Conservation (phyloP, 2,329 filamentous ascomycete species). For the Penicillium sp. region DNA sequence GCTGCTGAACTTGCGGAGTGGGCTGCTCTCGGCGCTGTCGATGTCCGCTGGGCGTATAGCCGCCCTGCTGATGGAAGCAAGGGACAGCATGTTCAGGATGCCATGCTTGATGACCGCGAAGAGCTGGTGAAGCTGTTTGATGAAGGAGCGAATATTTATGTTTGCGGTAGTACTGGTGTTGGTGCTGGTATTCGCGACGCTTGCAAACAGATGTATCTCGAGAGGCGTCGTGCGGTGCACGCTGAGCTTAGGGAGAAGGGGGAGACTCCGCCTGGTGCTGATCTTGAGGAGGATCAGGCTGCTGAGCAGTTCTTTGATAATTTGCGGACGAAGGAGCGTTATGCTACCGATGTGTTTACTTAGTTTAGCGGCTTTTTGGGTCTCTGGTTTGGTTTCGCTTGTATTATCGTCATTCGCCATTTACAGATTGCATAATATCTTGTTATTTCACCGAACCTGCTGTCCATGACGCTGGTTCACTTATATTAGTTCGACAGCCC, state of each 20-base stretch:
- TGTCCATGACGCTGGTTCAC: too few relatives aligned
- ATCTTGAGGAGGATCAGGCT: constrained; percentile 24
- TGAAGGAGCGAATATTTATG: constrained; percentile 56
- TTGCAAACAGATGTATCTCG: constrained; percentile 34
- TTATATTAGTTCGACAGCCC: too few relatives aligned
- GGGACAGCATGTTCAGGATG: constrained; percentile 55
- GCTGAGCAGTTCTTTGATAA: constrained; percentile 29
- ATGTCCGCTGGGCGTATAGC: constrained; percentile 61
- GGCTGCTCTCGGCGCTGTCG: constrained; percentile 59
- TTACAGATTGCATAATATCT: not conserved
- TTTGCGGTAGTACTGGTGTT: constrained; percentile 60
- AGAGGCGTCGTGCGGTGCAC: constrained; percentile 28
- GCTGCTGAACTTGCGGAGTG: constrained; percentile 48
- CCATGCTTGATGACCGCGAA: constrained; percentile 47
- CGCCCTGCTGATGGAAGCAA: constrained; percentile 45
- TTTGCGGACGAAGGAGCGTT: constrained; percentile 50
- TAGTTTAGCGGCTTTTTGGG: constrained; percentile 3
- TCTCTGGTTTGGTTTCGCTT: not conserved
- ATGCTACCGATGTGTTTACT: constrained; percentile 59
- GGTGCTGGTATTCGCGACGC: constrained; percentile 49
- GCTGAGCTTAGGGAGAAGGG: constrained; percentile 31
- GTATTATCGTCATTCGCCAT: not conserved
- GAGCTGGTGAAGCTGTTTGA: constrained; percentile 47
- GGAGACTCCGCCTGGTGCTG: constrained; percentile 31
- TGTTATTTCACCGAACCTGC: not conserved